Evolutionary conservation across 2,329 filamentous ascomycete genomes (phyloP).

Genomic region (Samsoniella hepiali): DNA sequence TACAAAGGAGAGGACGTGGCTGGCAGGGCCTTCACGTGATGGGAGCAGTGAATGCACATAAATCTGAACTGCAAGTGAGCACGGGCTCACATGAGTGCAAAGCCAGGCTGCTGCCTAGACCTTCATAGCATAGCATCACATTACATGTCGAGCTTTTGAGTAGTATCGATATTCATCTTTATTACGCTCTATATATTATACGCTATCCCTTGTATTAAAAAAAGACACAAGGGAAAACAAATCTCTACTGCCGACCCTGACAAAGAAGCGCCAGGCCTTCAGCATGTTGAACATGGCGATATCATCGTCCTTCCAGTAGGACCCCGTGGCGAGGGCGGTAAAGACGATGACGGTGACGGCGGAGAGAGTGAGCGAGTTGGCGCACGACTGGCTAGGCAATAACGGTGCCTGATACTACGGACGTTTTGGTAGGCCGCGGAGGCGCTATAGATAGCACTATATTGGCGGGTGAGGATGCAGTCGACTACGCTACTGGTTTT

Average conservation of each 20-base stretch:
- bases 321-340: constrained; percentile 72
- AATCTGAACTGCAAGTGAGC: not conserved
- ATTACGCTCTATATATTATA: too few relatives aligned
- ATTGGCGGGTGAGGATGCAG: constrained; percentile 68
- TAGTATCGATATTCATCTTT: too few relatives aligned
- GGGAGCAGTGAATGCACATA: not conserved
- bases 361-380: constrained; percentile 74
- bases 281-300: constrained; percentile 72
- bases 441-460: constrained; percentile 62
- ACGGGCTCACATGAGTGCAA: not conserved
- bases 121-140: not conserved
- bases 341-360: constrained; percentile 84
- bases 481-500: constrained; percentile 82
- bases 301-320: constrained; percentile 68
- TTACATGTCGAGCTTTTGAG: too few relatives aligned
- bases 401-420: constrained; percentile 78
- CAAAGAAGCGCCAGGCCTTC: constrained; percentile 80
- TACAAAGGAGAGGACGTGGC: not conserved
- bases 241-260: constrained; percentile 72
- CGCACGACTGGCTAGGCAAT: constrained; percentile 78
- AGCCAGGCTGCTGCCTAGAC: not conserved
- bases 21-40: not conserved
- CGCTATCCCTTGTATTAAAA: too few relatives aligned
- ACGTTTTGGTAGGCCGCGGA: constrained; percentile 67
- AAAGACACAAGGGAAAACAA: constrained; percentile 27